Evolutionary conservation across 1,284 basidiomycete species (phyloP).

Genomic region (Melanopsichium pennsylvanicum): DNA sequence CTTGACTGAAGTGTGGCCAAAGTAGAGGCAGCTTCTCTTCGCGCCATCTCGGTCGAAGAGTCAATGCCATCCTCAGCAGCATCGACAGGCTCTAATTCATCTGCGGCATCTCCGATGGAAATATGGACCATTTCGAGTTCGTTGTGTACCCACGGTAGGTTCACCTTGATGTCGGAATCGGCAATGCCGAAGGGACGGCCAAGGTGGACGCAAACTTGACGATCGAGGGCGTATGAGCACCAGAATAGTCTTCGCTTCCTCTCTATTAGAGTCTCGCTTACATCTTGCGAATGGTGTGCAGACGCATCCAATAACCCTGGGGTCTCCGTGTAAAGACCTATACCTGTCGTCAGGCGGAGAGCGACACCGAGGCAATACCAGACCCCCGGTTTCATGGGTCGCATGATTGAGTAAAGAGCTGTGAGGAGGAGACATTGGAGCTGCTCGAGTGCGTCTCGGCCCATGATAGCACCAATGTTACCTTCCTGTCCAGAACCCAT

Average conservation of each 20-base stretch:
- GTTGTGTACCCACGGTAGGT: conserved; percentile 35
- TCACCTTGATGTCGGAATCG: conserved; percentile 45
- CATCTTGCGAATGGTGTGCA: conserved; percentile 7
- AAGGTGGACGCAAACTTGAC: conserved; percentile 46
- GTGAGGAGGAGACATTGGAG: conserved; percentile 44
- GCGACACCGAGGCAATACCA: conserved; percentile 49
- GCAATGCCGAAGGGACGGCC: conserved; percentile 45
- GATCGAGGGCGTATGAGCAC: conserved; percentile 47
- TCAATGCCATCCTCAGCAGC: conserved; percentile 21
- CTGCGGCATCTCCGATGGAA: conserved; percentile 10
- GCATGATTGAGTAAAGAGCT: conserved; percentile 49
- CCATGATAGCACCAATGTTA: conserved; percentile 47
- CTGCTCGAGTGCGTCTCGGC: conserved; percentile 44
- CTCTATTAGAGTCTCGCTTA: conserved; percentile 30
- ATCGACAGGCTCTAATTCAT: neutral
- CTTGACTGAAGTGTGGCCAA: conserved; percentile 35
- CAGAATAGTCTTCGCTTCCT: conserved; percentile 44
- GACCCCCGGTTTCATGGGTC: conserved; percentile 43
- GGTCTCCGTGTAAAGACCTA: conserved; percentile 39
- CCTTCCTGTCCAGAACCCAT: conserved; percentile 19
- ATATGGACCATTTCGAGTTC: conserved; percentile 29
- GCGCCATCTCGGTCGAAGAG: conserved; percentile 33
- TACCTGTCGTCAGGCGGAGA: conserved; percentile 40
- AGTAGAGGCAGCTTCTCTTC: conserved; percentile 41
- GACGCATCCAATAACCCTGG: conserved; percentile 31